phyloP scores from a whole-genome alignment of 306 rosid genomes.

The Ammopiptanthus mongolicus region DNA sequence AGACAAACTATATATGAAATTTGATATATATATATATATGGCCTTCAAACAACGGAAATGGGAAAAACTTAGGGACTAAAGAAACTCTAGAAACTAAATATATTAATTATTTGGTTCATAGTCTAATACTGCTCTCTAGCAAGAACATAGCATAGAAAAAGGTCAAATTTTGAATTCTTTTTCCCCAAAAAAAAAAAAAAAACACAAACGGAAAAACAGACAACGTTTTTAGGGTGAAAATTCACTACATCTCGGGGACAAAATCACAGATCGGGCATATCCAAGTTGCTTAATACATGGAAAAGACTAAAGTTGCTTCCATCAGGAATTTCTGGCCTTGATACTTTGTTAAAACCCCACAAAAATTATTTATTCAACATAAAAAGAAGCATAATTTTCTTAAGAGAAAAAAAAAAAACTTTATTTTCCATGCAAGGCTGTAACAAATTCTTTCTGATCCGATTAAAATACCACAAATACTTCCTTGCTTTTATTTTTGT shows the following conservation, averaged over 20 bases:
- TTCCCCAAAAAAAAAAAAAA: not conserved
- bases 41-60: not conserved
- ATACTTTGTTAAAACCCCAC: not conserved
- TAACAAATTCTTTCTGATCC: not conserved
- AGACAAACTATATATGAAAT: not conserved
- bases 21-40: not conserved
- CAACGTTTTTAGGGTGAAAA: constrained; percentile 10
- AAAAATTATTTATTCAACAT: not conserved
- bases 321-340: too few relatives aligned
- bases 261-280: constrained; percentile 36
- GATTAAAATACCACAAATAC: not conserved
- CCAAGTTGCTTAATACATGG: not conserved
- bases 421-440: constrained; percentile 10
- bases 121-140: constrained; percentile 3
- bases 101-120: constrained; percentile 5
- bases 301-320: not conserved
- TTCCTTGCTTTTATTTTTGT: not conserved
- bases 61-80: not conserved
- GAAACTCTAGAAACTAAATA: not conserved
- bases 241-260: not conserved
- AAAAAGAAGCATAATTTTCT: not conserved
- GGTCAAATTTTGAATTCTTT: constrained; percentile 26
- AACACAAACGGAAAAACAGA: not conserved
- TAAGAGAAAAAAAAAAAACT: not conserved
- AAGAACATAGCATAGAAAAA: constrained; percentile 3